Evolutionary conservation across 2,329 filamentous ascomycete genomes (phyloP), one percentile per base, ranked within the genome.

Genomic region (Beauveria sp.): DNA sequence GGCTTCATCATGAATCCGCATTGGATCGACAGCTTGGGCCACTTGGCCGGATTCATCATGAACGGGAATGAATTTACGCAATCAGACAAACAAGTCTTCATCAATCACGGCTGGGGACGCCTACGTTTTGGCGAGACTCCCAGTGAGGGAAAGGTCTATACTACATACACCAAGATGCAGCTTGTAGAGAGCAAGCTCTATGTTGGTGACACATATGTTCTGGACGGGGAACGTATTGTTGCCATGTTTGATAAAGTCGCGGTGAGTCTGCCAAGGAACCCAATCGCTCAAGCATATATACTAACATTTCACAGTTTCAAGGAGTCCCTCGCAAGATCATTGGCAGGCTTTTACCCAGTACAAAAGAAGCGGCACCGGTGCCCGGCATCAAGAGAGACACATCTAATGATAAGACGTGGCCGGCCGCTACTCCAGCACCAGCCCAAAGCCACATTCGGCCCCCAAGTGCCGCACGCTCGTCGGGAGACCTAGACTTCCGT

Each of bases 271-370:
- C 50, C 50, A 24, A 37, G 12, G 22, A 37, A 52, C 26, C 18
- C 28, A 20, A 20, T 37, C 50, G 18, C 18, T 51, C 3, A 37
- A 37, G 30, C 9, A 37, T 7, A 16, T 30, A 7, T 52, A 7
- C 50, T 52, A 16, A 52, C 50, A 37, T 22, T 37, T 20, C 7
- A 14, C 50, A 84, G 71, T 88, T 89, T 77, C 82, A 85, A 71
- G 79, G 83, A 67, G 85, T 88, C 57, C 85, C 85, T 46, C 85
- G 86, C 67, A 83, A 82, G 67, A 77, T 86, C 24, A 76, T 89
- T 63, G 87, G 89, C 75, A 80, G 84, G 67, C 80, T 90, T 69
- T 74, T 89, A 63, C 86, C 87, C 8, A 48, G 12, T 16, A 6
- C 28, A 12, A 41, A 34, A 16, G 50, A 52, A 37, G 24, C 28